Conservation (phyloP, 371 early-diverging fungal species). For the Nematocida sp. region DNA sequence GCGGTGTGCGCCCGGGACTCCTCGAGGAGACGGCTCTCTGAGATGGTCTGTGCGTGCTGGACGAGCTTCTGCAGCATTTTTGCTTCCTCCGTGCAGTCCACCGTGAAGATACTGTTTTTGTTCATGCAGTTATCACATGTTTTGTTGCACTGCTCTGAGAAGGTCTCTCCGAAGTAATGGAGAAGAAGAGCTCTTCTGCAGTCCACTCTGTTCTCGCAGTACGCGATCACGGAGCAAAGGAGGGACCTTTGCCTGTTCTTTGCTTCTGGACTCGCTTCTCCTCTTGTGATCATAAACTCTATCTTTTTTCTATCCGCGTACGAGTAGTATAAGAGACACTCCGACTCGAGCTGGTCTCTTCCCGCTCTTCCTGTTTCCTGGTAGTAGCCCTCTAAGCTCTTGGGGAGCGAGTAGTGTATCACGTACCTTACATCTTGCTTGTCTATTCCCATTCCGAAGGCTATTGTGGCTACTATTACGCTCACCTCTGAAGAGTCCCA, state of each 20-base stretch:
- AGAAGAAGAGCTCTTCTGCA: conserved; percentile 85
- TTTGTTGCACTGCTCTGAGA: conserved; percentile 70
- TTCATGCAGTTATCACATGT: conserved; percentile 97
- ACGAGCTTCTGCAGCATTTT: conserved; percentile 50
- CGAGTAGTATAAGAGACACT: conserved; percentile 79
- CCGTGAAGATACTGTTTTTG: too few relatives aligned
- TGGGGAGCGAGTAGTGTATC: conserved; percentile 86
- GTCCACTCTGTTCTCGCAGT: conserved; percentile 83
- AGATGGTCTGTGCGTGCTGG: conserved; percentile 68
- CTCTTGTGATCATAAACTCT: conserved; percentile 75
- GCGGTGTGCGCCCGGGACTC: conserved; percentile 73
- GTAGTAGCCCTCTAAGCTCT: conserved; percentile 93
- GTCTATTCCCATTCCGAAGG: conserved; percentile 90
- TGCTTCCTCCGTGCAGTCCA: conserved; percentile 58
- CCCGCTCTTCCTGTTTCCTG: conserved; percentile 98
- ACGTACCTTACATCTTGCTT: conserved; percentile 96
- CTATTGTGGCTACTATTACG: conserved; percentile 93
- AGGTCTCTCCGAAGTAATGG: too few relatives aligned
- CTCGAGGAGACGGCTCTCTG: conserved; percentile 73
- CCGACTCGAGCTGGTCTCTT: conserved; percentile 80
- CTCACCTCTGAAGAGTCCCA: conserved; percentile 74
- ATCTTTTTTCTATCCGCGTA: conserved; percentile 74
- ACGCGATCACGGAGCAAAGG: conserved; percentile 78
- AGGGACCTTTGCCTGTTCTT: conserved; percentile 69
- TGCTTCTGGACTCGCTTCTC: conserved; percentile 74